Conservation (phyloP, 2,329 filamentous ascomycete species). For the Lecanoromycetidae sp. region DNA sequence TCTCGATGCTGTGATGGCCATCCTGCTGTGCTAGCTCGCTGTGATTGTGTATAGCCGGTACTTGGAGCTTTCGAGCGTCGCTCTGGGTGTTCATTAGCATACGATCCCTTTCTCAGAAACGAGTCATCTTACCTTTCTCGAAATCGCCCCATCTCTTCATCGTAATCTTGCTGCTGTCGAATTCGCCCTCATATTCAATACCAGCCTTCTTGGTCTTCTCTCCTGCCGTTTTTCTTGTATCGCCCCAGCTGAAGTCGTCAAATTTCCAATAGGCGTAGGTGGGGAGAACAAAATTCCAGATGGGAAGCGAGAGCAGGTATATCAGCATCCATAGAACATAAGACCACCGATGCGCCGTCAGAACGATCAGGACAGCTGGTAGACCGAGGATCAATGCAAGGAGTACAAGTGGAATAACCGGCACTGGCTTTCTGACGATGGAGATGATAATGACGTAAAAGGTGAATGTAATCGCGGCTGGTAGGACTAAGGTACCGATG, state of each 20-base stretch:
- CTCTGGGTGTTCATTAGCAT: slow-evolving; percentile 24
- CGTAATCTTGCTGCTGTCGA: slow-evolving; percentile 96
- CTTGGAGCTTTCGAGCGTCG: slow-evolving; percentile 30
- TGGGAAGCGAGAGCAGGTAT: slow-evolving; percentile 80
- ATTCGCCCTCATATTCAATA: slow-evolving; percentile 84
- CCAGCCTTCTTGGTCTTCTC: slow-evolving; percentile 80
- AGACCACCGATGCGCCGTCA: slow-evolving; percentile 84
- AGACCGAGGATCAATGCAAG: slow-evolving; percentile 85
- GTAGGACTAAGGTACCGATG: slow-evolving; percentile 84
- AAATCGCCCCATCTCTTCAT: slow-evolving; percentile 99
- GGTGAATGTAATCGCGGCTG: slow-evolving; percentile 92
- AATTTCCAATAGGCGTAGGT: slow-evolving; percentile 98
- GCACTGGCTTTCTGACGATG: slow-evolving; percentile 62
- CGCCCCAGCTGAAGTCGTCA: slow-evolving; percentile 98
- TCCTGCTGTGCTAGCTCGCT: slow-evolving; percentile 4
- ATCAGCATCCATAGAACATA: slow-evolving; percentile 97
- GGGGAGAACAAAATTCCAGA: slow-evolving; percentile 96
- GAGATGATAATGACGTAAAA: slow-evolving; percentile 88
- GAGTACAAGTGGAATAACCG: slow-evolving; percentile 81
- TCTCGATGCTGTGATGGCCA: slow-evolving; percentile 5
- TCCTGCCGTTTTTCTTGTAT: slow-evolving; percentile 87
- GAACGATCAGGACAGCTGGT: slow-evolving; percentile 77
- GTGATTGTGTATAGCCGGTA: slow-evolving; percentile 27
- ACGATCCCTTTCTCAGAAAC: slow-evolving; percentile 14
- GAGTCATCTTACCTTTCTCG: slow-evolving; percentile 51